Base-by-base conservation (phyloP, 2,329 filamentous ascomycete genomes). In the Phaeoacremonium minimum region DNA sequence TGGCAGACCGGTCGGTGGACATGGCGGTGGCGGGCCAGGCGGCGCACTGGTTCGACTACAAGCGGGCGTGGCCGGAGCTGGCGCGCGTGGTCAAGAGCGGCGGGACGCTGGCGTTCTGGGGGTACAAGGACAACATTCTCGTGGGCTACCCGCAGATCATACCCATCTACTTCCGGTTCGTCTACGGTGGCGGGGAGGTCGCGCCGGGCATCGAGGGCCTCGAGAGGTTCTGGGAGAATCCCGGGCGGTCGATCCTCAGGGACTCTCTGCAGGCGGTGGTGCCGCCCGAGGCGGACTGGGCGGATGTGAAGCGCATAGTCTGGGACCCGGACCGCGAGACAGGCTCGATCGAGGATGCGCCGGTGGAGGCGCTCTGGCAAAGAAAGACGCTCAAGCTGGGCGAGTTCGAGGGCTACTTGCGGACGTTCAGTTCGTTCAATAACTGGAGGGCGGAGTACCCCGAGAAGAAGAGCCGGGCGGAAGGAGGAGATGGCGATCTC, bases 21-120 rank as follows among this genome's bases (percentile, higher is more conserved):
- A 57, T 70, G 47, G 62, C 60, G 5, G 64, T 71, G 13, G 59
- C 67, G 5, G 70, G 64, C 7, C 78, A 84, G 48, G 69, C 79
- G 7, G 77, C 78, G 28, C 80, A 85, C 52, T 85, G 80, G 80
- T 85, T 85, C 53, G 68, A 83, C 51, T 77, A 75, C 48, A 28
- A 43, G 7, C 63, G 60, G 28, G 65, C 72, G 4, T 84, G 76
- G 73, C 66, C 66, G 1, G 71, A 76, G 48, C 52, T 83, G 39
- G 60, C 59, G 8, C 65, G 75, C 11, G 68, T 78, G 7, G 57
- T 82, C 28, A 64, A 71, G 33, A 53, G 56, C 3, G 73, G 73
- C 12, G 79, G 77, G 13, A 76, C 74, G 1, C 47, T 84, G n/a
- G 77, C 77, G 0, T 78, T 80, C 51, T 83, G 73, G 75, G 78